Evolutionary conservation across 2,329 filamentous ascomycete species (phyloP).

Genomic region (Scedosporium dehoogii): DNA sequence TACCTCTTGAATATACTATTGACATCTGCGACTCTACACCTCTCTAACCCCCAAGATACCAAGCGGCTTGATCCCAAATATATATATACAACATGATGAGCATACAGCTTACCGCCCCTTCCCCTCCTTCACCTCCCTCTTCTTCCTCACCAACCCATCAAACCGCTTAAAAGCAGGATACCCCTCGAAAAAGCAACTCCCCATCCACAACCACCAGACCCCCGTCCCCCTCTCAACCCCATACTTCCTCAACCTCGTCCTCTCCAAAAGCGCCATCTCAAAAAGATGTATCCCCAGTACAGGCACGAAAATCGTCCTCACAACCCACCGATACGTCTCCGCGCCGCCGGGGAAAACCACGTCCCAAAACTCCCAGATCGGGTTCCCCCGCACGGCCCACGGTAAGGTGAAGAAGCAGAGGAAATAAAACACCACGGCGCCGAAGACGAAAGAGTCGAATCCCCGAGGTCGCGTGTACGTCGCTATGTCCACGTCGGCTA

Average conservation of each 20-base stretch:
- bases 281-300: slow-evolving; percentile 54
- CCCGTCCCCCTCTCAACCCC: slow-evolving; percentile 32
- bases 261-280: slow-evolving; percentile 50
- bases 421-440: slow-evolving; percentile 33
- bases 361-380: slow-evolving; percentile 39
- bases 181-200: slow-evolving; percentile 45
- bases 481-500: slow-evolving; percentile 35
- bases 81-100: neutral
- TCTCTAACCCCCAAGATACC: neutral
- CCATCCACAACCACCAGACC: slow-evolving; percentile 48
- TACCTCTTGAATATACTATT: too few species aligned
- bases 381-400: slow-evolving; percentile 42
- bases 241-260: slow-evolving; percentile 33
- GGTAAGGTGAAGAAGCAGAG: slow-evolving; percentile 35
- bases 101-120: slow-evolving; percentile 25
- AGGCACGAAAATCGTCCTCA: slow-evolving; percentile 45
- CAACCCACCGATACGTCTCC: slow-evolving; percentile 45
- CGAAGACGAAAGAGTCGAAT: slow-evolving; percentile 19
- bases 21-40: too few species aligned
- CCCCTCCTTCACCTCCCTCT: slow-evolving; percentile 29
- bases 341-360: slow-evolving; percentile 47
- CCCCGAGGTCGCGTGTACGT: slow-evolving; percentile 28
- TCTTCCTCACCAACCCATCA: slow-evolving; percentile 34
- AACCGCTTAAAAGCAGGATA: slow-evolving; percentile 33
- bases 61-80: neutral